phyloP scores from a whole-genome alignment of 345 rosid species.

The Chamaenerion angustifolium region DNA sequence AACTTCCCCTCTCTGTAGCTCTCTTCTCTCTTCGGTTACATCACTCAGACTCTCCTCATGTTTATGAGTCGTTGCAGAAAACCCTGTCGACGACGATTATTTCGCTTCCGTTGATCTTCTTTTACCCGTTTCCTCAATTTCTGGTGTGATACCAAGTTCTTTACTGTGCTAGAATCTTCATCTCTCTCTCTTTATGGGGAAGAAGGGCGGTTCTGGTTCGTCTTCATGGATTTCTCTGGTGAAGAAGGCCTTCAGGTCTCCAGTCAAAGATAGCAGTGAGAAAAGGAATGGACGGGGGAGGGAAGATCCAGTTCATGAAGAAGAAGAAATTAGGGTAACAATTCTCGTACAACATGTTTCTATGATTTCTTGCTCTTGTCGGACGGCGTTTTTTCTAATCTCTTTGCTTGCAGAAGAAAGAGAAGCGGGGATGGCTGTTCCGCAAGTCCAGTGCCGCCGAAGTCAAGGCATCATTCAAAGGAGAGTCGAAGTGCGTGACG shows the following conservation, averaged over 20 bases:
- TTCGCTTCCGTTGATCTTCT: background rate
- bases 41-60: background rate
- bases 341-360: background rate
- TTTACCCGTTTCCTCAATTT: background rate
- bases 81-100: too few relatives aligned
- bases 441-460: constrained; percentile 19
- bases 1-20: background rate
- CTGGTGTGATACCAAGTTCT: background rate
- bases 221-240: constrained; percentile 69
- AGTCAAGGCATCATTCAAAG: constrained; percentile 24
- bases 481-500: constrained; percentile 16
- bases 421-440: constrained; percentile 71
- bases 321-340: constrained; percentile 42
- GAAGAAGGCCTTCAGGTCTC: constrained; percentile 77
- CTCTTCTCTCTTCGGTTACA: background rate
- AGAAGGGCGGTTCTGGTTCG: constrained; percentile 21
- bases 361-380: background rate
- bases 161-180: background rate
- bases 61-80: background rate
- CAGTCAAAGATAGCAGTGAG: constrained; percentile 43
- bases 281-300: constrained; percentile 26
- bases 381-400: too few relatives aligned
- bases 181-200: constrained; percentile 32
- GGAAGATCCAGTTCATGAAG: constrained; percentile 22
- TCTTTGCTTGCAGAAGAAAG: constrained; percentile 34